A percentile compares a stretch with the other conserved stretches of the same genome.
Evolutionary conservation across 1,139 yeast species (phyloP).

Genomic region (Diutina pseudorugosa): DNA sequence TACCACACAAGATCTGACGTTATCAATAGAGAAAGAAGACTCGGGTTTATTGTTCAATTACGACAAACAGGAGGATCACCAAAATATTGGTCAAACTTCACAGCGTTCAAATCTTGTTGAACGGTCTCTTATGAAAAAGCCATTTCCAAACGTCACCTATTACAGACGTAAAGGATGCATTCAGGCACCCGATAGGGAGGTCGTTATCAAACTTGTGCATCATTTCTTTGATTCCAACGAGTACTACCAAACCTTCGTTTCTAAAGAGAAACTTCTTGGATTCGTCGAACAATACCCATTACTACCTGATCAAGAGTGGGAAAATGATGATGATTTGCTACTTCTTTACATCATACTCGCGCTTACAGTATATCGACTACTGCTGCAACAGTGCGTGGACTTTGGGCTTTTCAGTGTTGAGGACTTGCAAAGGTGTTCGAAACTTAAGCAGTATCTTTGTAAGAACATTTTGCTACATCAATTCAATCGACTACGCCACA

Average conservation of each 20-base stretch:
- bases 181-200: slow-evolving; percentile 7
- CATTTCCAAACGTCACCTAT: slow-evolving; percentile 14
- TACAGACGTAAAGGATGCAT: slow-evolving; percentile 5
- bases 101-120: slow-evolving; percentile 11
- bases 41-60: neutral
- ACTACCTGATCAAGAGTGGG: slow-evolving; percentile 30
- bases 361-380: slow-evolving; percentile 25
- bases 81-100: neutral
- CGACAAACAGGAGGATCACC: neutral
- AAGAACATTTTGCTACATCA: slow-evolving; percentile 18
- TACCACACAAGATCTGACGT: neutral
- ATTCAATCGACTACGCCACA: slow-evolving; percentile 33
- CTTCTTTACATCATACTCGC: slow-evolving; percentile 33
- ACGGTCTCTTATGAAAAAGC: slow-evolving; percentile 19
- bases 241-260: slow-evolving; percentile 23
- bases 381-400: slow-evolving; percentile 17
- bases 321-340: slow-evolving; percentile 37
- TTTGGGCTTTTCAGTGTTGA: slow-evolving; percentile 3
- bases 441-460: slow-evolving; percentile 6
- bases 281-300: slow-evolving; percentile 19
- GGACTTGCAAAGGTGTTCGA: neutral
- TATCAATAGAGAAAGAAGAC: neutral
- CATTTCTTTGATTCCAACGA: slow-evolving; percentile 20
- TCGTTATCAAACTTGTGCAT: slow-evolving; percentile 19
- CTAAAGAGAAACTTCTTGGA: slow-evolving; percentile 14